phyloP scores from a whole-genome alignment of 2,329 filamentous ascomycete species.

The Atkinsonella texensis region DNA sequence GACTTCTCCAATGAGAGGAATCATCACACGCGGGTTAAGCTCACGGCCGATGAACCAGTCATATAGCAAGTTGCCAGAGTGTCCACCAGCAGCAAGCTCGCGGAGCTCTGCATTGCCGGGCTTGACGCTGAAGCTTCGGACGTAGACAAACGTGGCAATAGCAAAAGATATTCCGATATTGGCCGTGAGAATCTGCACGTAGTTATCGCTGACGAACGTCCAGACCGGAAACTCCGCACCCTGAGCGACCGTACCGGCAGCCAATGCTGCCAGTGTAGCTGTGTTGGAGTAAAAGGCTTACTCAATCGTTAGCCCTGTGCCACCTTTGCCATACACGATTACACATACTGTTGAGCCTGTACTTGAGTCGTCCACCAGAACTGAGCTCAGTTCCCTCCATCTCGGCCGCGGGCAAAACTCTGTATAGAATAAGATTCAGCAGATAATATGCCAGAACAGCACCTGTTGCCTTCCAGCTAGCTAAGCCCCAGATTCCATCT shows the following conservation, averaged over 20 bases:
- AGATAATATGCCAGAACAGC: slow-evolving; percentile 68
- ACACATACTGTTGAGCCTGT: slow-evolving; percentile 62
- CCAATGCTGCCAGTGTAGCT: slow-evolving; percentile 57
- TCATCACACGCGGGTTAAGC: slow-evolving; percentile 72
- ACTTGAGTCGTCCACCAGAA: slow-evolving; percentile 64
- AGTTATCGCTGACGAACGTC: slow-evolving; percentile 89
- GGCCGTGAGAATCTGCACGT: slow-evolving; percentile 70
- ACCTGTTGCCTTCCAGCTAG: slow-evolving; percentile 55
- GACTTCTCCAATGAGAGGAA: slow-evolving; percentile 72
- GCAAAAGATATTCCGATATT: slow-evolving; percentile 66
- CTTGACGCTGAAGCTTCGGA: slow-evolving; percentile 71
- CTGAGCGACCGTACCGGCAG: slow-evolving; percentile 61
- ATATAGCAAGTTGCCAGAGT: slow-evolving; percentile 75
- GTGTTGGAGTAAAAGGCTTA: slow-evolving; percentile 65
- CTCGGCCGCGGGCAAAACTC: slow-evolving; percentile 63
- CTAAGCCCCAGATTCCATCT: slow-evolving; percentile 56
- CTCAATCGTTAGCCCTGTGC: slow-evolving; percentile 5
- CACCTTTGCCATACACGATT: neutral
- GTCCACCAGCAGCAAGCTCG: slow-evolving; percentile 70
- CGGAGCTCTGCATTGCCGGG: slow-evolving; percentile 59
- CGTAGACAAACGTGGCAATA: slow-evolving; percentile 68
- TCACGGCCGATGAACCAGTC: slow-evolving; percentile 97
- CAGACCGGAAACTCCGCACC: slow-evolving; percentile 79
- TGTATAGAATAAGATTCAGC: slow-evolving; percentile 62
- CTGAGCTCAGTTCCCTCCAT: slow-evolving; percentile 57